Conservation (phyloP, 768 basidiomycete species). For the Macrolepiota albuminosa region DNA sequence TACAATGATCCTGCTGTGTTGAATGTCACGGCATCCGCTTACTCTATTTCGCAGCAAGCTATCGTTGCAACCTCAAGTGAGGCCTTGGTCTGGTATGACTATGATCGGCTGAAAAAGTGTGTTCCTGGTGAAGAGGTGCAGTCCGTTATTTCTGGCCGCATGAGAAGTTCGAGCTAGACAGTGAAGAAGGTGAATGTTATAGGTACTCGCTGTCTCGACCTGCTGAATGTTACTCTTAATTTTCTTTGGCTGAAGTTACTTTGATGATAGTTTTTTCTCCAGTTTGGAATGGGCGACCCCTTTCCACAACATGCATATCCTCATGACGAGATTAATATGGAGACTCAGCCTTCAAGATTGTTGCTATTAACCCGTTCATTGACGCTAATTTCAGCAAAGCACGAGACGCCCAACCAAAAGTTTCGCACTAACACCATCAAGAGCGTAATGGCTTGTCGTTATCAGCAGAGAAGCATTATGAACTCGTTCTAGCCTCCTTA, state of each 20-base stretch:
- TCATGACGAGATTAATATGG: neutral
- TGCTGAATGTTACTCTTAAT: conserved; percentile 6
- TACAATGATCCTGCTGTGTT: conserved; percentile 38
- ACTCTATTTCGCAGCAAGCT: conserved; percentile 57
- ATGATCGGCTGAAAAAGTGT: conserved; percentile 59
- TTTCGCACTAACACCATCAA: neutral
- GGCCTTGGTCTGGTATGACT: conserved; percentile 75
- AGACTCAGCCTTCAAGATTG: neutral
- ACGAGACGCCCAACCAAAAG: neutral
- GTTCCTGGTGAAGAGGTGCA: conserved; percentile 50
- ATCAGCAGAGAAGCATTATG: neutral
- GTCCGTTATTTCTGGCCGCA: conserved; percentile 25
- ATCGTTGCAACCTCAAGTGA: conserved; percentile 65
- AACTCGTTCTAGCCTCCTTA: neutral
- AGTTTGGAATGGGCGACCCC: neutral
- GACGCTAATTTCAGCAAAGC: neutral
- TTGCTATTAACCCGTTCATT: neutral
- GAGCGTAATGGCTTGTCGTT: neutral
- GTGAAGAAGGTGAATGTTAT: neutral
- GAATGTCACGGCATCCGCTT: conserved; percentile 48
- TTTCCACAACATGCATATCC: neutral
- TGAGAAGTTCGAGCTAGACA: conserved; percentile 1
- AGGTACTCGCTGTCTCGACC: neutral
- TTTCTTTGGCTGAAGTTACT: neutral
- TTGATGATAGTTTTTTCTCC: neutral